Evolutionary conservation across 2,329 filamentous ascomycete species (phyloP), one percentile per base, ranked within the genome.

Genomic region (Knoxdaviesia capensis): DNA sequence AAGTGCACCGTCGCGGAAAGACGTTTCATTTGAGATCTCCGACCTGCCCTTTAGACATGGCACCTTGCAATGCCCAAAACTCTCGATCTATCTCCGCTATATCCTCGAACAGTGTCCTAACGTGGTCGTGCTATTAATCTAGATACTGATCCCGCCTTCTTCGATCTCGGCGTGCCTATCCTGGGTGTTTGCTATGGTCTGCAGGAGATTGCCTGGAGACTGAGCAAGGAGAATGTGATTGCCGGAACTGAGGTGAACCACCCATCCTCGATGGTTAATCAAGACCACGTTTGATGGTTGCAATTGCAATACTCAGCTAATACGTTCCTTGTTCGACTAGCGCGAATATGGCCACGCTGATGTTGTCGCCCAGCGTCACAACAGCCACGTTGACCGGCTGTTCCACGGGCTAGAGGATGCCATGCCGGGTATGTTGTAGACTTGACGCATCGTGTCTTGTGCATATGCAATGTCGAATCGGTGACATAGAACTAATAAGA

Each of bases 131-230:
- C n/a, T n/a, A n/a, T 34, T 7, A 29, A 11, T 45, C 20, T 47
- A 61, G 55, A 88, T 54, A 80, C 83, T 45, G 85, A 94, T 56
- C 81, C 82, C 34, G 79, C 78, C 30, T 68, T 87, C 42, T 87
- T 93, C 54, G 79, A 86, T 2, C 68, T 88, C 32, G 68, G 66
- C 45, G 75, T 87, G 3, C 71, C 69, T 0, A 43, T 38, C 31
- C 39, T 38, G 29, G 48, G 51, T 8, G 77, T 79, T 52, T 80
- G 77, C 62, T 81, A 74, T 46, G 69, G 69, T 42, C 57, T 71
- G 48, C 69, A 54, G 46, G 50, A 85, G 58, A 71, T 87, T 50
- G 81, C 80, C 36, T 83, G 72, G 69, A 69, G 74, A 47, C 58
- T 70, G 46, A 65, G 71, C 53, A 67, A 66, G 38, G 63, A 71